Conservation (phyloP, 371 early-diverging fungal genomes). For the Parasitella parasitica region DNA sequence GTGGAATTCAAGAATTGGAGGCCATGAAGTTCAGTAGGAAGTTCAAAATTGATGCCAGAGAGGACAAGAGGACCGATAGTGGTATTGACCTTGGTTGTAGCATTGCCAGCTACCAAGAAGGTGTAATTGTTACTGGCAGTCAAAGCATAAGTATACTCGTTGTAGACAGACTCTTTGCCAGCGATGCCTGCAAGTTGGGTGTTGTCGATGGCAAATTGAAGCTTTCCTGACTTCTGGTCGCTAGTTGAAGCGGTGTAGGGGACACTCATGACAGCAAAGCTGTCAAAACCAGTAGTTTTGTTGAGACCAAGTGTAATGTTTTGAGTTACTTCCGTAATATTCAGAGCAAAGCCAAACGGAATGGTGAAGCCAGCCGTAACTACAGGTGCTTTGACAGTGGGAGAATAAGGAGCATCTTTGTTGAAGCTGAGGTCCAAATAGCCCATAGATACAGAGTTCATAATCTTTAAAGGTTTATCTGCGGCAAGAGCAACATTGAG, state of each 20-base stretch:
- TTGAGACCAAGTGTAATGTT: constrained; percentile 46
- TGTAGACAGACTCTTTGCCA: constrained; percentile 39
- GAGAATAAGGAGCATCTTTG: constrained; percentile 49
- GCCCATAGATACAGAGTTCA: constrained; percentile 55
- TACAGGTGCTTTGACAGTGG: constrained; percentile 45
- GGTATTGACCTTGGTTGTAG: constrained; percentile 54
- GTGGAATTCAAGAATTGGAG: constrained; percentile 61
- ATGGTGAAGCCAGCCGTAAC: constrained; percentile 54
- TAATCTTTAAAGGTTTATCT: constrained; percentile 45
- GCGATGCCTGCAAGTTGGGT: constrained; percentile 42
- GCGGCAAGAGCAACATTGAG: constrained; percentile 53
- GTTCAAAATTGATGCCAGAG: constrained; percentile 57
- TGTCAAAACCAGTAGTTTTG: constrained; percentile 10
- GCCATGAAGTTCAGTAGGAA: constrained; percentile 53
- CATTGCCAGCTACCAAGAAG: constrained; percentile 53
- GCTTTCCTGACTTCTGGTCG: constrained; percentile 44
- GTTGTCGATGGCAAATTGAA: constrained; percentile 50
- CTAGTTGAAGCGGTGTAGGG: constrained; percentile 45
- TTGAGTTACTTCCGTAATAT: constrained; percentile 56
- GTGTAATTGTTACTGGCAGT: constrained; percentile 41
- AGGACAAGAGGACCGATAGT: constrained; percentile 61
- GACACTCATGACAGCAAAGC: constrained; percentile 49
- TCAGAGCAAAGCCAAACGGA: constrained; percentile 60
- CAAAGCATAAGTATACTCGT: constrained; percentile 51
- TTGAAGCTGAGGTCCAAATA: constrained; percentile 55